These are phyloP conservation scores for Auricularia sp. DNA, from an alignment of 768 basidiomycete species.

Conservation along the genomic window DNA sequence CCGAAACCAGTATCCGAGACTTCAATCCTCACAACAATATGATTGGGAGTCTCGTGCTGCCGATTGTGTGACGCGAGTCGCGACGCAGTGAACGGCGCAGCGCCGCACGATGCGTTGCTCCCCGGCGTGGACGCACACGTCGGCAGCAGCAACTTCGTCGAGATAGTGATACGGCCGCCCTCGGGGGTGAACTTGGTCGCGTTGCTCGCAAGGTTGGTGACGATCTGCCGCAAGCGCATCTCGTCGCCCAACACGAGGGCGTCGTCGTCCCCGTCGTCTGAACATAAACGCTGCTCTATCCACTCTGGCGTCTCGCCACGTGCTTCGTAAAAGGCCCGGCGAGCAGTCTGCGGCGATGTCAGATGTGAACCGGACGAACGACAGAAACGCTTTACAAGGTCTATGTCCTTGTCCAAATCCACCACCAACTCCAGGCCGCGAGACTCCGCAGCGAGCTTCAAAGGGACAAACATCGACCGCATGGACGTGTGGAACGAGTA, in stretches of 20 bases:
- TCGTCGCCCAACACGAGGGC: slow-evolving; percentile 79
- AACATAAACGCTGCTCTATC: slow-evolving; percentile 31
- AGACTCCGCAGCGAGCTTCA: slow-evolving; percentile 58
- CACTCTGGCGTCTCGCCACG: slow-evolving; percentile 34
- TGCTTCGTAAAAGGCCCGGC: slow-evolving; percentile 48
- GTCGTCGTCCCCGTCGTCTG: slow-evolving; percentile 40
- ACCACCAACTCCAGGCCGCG: slow-evolving; percentile 56
- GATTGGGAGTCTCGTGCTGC: neutral
- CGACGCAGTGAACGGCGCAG: neutral
- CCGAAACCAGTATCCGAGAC: slow-evolving; percentile 68
- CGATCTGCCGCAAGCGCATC: slow-evolving; percentile 66
- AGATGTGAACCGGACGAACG: neutral
- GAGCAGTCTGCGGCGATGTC: slow-evolving; percentile 36
- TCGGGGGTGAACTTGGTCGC: slow-evolving; percentile 71
- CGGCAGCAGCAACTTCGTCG: slow-evolving; percentile 38
- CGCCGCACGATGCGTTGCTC: neutral
- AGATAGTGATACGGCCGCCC: slow-evolving; percentile 57
- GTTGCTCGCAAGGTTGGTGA: slow-evolving; percentile 77
- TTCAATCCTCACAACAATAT: slow-evolving; percentile 76
- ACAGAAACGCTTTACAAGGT: slow-evolving; percentile 24
- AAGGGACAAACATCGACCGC: slow-evolving; percentile 59
- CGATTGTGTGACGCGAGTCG: neutral
- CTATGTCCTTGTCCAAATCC: slow-evolving; percentile 57
- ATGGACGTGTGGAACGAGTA: slow-evolving; percentile 72
- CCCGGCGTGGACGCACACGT: neutral